phyloP scores from a whole-genome alignment of 139 green algal species.

The Chlorella sp. region DNA sequence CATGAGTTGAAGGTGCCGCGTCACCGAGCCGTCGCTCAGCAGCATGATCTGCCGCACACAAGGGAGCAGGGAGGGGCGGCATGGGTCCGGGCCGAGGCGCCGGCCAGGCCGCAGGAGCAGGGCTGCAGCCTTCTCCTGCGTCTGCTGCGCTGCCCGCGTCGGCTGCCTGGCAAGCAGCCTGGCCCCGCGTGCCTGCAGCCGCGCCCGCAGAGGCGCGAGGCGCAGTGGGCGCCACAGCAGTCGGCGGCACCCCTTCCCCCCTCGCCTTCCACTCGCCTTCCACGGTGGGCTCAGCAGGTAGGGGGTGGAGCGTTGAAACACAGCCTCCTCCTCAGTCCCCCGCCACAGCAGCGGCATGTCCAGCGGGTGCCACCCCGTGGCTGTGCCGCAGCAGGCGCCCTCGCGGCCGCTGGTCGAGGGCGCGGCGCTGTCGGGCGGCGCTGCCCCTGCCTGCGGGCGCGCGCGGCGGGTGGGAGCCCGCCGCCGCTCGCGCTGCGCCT shows the following conservation, averaged over 20 bases:
- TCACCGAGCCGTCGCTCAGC: constrained; percentile 96
- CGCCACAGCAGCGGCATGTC: constrained; percentile 18
- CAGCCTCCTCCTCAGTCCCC: constrained; percentile 34
- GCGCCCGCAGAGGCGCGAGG: too few species aligned
- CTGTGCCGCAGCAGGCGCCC: background rate
- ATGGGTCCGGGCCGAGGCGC: background rate
- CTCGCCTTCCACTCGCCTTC: too few species aligned
- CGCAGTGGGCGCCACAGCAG: too few species aligned
- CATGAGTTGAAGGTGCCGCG: constrained; percentile 92
- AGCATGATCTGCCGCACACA: constrained; percentile 64
- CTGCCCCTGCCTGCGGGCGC: constrained; percentile 3
- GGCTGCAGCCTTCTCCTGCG: too few species aligned
- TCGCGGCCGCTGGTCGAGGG: too few species aligned
- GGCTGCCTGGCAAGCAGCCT: too few species aligned
- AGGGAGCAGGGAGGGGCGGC: background rate
- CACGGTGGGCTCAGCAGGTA: constrained; percentile 27
- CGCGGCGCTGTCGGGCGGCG: background rate
- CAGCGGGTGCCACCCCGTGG: constrained; percentile 32
- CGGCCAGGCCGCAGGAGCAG: too few species aligned
- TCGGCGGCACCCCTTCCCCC: too few species aligned
- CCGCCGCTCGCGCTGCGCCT: background rate
- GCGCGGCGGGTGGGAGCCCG: background rate
- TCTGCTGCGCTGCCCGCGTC: too few species aligned
- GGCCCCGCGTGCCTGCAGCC: too few species aligned
- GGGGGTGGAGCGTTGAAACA: constrained; percentile 24